Percentiles rank a stretch among this genome's conserved stretches.
Conservation (phyloP, 257 asterid genomes). For the Nicotiana knightiana region DNA sequence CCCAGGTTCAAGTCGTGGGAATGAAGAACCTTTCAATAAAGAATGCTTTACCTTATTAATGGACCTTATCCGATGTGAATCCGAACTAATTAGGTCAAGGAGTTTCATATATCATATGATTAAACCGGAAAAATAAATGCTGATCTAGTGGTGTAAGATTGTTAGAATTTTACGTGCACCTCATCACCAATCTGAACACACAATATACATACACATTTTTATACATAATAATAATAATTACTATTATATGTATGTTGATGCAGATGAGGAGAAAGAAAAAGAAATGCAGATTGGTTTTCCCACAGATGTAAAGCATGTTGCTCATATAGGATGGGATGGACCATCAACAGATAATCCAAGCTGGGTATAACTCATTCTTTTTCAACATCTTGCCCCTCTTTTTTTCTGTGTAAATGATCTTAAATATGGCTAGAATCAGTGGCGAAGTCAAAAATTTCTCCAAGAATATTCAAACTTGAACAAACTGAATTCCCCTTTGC, state of each 20-base stretch:
- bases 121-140: not conserved
- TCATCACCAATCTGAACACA: not conserved
- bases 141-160: too few species aligned
- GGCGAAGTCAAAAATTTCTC: too few species aligned
- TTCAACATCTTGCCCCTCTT: too few species aligned
- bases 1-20: not conserved
- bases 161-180: not conserved
- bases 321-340: constrained; percentile 97
- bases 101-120: not conserved
- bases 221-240: not conserved
- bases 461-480: too few species aligned
- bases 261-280: constrained; percentile 71
- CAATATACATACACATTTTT: not conserved
- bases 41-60: not conserved
- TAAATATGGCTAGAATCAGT: too few species aligned
- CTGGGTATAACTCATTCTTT: constrained; percentile 39
- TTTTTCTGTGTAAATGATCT: too few species aligned
- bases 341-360: constrained; percentile 63
- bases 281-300: constrained; percentile 86
- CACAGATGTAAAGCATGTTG: constrained; percentile 97
- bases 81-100: not conserved
- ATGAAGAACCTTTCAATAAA: not conserved
- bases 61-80: not conserved
- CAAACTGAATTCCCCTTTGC: too few species aligned
- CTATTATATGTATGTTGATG: constrained; percentile 7